Base-by-base conservation (phyloP, 441 rosid species). In the Populus hybrid region DNA sequence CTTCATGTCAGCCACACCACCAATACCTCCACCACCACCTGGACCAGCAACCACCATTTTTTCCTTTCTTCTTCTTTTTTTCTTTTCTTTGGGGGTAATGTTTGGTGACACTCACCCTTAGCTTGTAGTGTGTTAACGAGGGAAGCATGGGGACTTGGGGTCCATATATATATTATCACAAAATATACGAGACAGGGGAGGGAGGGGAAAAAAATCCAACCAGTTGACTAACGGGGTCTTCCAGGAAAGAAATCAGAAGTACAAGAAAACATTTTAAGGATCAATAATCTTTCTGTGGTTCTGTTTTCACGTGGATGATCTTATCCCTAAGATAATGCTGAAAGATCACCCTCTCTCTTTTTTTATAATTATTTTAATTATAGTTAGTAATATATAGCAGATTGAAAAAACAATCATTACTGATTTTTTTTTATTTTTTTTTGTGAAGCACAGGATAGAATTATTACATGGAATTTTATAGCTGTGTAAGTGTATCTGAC, bases 321-420 rank as follows among this genome's bases (percentile, higher is more conserved):
- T 16, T 53, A 53, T 53, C 61, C 61, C 5, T 16, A 18, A 53
- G 61, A 53, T 14, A 53, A 5, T 16, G 61, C n/a, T 18, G 57
- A 46, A 46, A 14, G 7, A 14, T 14, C 57, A 46, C 18, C 57
- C 57, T 46, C 19, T 38, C 42, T 46, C 57, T 4, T 4, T 46
- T 46, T 46, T 46, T 46, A 12, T 42, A 42, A 42, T 42, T 42
- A 3, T 4, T 74, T 88, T 26, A 26, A 26, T 26, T 26, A 26
- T 26, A 26, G 28, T 88, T 23, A 87, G n/a, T 63, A 93, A 89
- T 92, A 91, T 88, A 2, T 86, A 89, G 93, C 95, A 89, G 1
- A 91, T 83, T 5, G 46, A 36, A 0, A 87, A 87, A 1, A 18
- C 78, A 2, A 89, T 7, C 0, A 89, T 74, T 69, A 26, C 28